A percentile compares a stretch with the other conserved stretches of the same genome.
Conservation (phyloP, 768 basidiomycete species). For the Rhizopogon roseolus region DNA sequence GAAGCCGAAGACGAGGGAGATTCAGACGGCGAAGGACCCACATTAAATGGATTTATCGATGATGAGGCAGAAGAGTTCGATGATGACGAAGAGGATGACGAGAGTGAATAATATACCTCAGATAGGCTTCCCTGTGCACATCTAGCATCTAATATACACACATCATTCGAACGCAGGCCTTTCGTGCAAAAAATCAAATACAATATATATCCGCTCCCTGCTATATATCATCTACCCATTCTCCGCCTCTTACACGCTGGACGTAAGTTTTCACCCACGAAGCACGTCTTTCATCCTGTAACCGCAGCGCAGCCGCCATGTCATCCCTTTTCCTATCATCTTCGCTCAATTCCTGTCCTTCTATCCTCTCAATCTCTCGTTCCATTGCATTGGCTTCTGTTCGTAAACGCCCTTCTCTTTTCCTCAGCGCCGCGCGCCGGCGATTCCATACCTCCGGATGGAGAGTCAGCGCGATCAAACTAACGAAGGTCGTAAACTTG, state of each 20-base stretch:
- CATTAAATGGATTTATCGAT: slow-evolving; percentile 50
- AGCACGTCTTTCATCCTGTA: slow-evolving; percentile 48
- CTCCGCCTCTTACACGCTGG: slow-evolving; percentile 55
- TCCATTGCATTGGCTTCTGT: slow-evolving; percentile 52
- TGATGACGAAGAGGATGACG: slow-evolving; percentile 47
- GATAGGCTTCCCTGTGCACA: neutral
- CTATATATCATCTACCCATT: slow-evolving; percentile 67
- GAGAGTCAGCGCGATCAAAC: slow-evolving; percentile 53
- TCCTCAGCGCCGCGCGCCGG: slow-evolving; percentile 51
- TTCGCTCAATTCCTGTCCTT: slow-evolving; percentile 28
- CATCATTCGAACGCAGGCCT: neutral
- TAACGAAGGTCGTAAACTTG: slow-evolving; percentile 49
- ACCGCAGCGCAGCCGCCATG: slow-evolving; percentile 39
- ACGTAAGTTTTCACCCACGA: slow-evolving; percentile 63
- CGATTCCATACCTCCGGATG: slow-evolving; percentile 76
- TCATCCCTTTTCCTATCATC: slow-evolving; percentile 21
- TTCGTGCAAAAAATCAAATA: slow-evolving; percentile 1
- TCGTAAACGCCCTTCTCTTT: slow-evolving; percentile 60
- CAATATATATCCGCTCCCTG: slow-evolving; percentile 10
- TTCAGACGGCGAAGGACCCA: slow-evolving; percentile 35
- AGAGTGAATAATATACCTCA: slow-evolving; percentile 38
- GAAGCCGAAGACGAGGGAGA: slow-evolving; percentile 37
- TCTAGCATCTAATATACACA: neutral
- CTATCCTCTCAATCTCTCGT: slow-evolving; percentile 22
- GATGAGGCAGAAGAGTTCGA: slow-evolving; percentile 57